phyloP scores from a whole-genome alignment of 1,139 yeast species.

The Geotrichum candidum region DNA sequence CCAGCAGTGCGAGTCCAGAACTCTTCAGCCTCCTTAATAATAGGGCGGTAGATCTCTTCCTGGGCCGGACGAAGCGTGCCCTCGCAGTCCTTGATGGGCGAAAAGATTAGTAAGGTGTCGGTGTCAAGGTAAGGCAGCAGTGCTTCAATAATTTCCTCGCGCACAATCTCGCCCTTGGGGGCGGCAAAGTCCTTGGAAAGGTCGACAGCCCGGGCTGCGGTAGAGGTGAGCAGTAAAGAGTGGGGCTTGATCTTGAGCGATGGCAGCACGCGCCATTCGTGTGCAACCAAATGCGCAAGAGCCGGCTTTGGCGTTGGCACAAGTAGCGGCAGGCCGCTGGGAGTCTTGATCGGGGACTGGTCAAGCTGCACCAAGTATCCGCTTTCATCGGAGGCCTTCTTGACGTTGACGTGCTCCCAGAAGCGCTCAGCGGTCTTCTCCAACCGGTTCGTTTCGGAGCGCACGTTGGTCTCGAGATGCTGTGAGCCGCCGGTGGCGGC shows the following conservation, averaged over 20 bases:
- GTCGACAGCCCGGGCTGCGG: conserved; percentile 83
- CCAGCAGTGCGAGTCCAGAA: conserved; percentile 41
- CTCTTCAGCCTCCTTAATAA: conserved; percentile 60
- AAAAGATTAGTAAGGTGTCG: conserved; percentile 81
- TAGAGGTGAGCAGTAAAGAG: conserved; percentile 77
- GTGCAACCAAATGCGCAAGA: conserved; percentile 69
- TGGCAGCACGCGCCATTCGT: conserved; percentile 83
- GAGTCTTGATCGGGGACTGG: conserved; percentile 73
- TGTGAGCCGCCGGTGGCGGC: conserved; percentile 5
- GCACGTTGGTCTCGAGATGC: conserved; percentile 24
- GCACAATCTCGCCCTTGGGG: conserved; percentile 14
- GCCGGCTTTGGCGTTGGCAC: conserved; percentile 53
- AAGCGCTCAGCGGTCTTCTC: conserved; percentile 68
- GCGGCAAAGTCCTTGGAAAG: conserved; percentile 33
- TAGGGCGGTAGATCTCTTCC: conserved; percentile 66
- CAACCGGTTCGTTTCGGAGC: conserved; percentile 60
- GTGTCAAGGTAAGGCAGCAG: conserved; percentile 83
- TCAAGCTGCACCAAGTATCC: conserved; percentile 60
- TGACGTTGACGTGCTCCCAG: conserved; percentile 73
- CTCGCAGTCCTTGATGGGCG: conserved; percentile 77
- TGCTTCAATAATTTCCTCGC: conserved; percentile 26
- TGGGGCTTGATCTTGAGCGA: conserved; percentile 69
- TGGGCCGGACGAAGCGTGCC: conserved; percentile 75
- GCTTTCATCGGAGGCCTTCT: conserved; percentile 25
- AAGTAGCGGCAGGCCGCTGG: conserved; percentile 64